These are phyloP conservation scores for Sabuloglossum arenarium DNA, from an alignment of 495 filamentous ascomycete species.

Conservation along the genomic window DNA sequence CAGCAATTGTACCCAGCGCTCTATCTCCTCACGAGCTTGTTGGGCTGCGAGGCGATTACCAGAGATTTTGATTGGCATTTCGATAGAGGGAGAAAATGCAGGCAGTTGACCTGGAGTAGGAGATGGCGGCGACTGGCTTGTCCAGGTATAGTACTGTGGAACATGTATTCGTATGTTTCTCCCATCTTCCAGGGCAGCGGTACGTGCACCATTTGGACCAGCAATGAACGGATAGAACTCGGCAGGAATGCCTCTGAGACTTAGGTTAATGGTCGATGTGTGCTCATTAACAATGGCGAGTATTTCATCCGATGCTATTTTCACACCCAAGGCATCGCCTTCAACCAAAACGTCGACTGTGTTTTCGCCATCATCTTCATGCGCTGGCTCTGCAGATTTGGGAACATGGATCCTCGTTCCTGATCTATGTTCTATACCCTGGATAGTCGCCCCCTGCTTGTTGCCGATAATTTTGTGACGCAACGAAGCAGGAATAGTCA, in stretches of 20 bases:
- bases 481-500: constrained; percentile 64
- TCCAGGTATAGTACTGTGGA: constrained; percentile 59
- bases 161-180: constrained; percentile 56
- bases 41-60: constrained; percentile 74
- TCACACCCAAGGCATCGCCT: constrained; percentile 68
- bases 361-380: constrained; percentile 55
- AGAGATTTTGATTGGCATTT: constrained; percentile 58
- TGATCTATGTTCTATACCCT: constrained; percentile 62
- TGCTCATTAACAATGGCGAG: constrained; percentile 69
- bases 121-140: constrained; percentile 40
- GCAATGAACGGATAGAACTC: constrained; percentile 94
- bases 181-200: constrained; percentile 47
- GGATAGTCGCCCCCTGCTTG: constrained; percentile 70
- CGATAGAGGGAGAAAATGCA: constrained; percentile 40
- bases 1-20: constrained; percentile 50
- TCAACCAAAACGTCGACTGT: constrained; percentile 74
- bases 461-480: constrained; percentile 71
- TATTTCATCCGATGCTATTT: constrained; percentile 62
- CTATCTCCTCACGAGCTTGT: constrained; percentile 56
- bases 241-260: constrained; percentile 60
- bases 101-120: constrained; percentile 39
- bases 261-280: constrained; percentile 55
- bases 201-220: constrained; percentile 47
- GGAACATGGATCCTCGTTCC: constrained; percentile 79
- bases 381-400: constrained; percentile 39